Conservation (phyloP, 1,284 basidiomycete genomes). For the Malassezia restricta region DNA sequence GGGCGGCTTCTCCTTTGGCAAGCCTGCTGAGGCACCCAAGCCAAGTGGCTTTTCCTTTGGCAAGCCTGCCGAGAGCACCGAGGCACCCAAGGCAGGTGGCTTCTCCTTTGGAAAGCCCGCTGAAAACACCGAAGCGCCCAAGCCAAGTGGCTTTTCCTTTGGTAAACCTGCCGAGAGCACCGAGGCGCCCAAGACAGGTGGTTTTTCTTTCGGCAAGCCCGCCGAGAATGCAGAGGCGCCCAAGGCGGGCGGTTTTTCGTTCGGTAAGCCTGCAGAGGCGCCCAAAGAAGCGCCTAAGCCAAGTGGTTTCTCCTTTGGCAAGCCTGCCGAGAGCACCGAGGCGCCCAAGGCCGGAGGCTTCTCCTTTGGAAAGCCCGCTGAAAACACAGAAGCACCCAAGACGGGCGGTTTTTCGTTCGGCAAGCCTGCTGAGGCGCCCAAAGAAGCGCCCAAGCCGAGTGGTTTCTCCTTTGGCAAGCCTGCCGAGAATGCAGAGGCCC, state of each 20-base stretch:
- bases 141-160: slow-evolving; percentile 18
- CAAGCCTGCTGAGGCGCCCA: slow-evolving; percentile 1
- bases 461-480: slow-evolving; percentile 11
- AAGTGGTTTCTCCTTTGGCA: slow-evolving; percentile 7
- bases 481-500: slow-evolving; percentile 17
- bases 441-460: slow-evolving; percentile 9
- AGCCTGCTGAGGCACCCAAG: slow-evolving; percentile 1
- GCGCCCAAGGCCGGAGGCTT: slow-evolving; percentile 3
- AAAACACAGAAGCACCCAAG: background rate
- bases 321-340: background rate
- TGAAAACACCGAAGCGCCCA: slow-evolving; percentile 3
- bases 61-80: background rate
- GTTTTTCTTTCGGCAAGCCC: background rate
- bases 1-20: slow-evolving; percentile 28
- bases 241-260: slow-evolving; percentile 4
- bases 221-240: slow-evolving; percentile 1
- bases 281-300: slow-evolving; percentile 11
- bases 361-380: background rate
- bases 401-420: background rate
- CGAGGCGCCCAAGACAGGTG: background rate
- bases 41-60: slow-evolving; percentile 11
- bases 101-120: slow-evolving; percentile 8
- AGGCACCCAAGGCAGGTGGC: background rate
- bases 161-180: background rate
- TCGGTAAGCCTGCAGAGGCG: background rate